A percentile compares a stretch with the other conserved stretches of the same genome.
Conservation (phyloP, 2,329 filamentous ascomycete genomes). For the Colletotrichum agaves region DNA sequence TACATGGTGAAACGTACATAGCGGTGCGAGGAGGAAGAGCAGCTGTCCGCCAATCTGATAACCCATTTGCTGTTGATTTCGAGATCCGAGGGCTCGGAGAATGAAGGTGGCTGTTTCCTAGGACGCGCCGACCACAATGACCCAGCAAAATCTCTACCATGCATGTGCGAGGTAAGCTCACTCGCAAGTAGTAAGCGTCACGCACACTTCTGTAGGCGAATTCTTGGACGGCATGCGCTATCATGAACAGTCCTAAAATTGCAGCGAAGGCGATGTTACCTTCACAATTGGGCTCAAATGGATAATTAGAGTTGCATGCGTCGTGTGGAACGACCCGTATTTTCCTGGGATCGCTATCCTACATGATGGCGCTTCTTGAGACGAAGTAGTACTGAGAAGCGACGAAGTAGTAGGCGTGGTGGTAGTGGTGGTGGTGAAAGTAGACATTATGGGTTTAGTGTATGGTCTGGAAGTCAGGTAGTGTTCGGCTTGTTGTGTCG, state of each 20-base stretch:
- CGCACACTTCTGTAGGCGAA: slow-evolving; percentile 46
- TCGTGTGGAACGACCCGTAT: slow-evolving; percentile 46
- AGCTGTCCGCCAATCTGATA: slow-evolving; percentile 47
- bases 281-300: slow-evolving; percentile 47
- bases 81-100: slow-evolving; percentile 49
- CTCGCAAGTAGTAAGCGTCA: no score
- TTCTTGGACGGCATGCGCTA: slow-evolving; percentile 44
- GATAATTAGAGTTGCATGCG: slow-evolving; percentile 48
- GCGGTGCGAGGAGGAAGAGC: slow-evolving; percentile 54
- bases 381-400: slow-evolving; percentile 10
- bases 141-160: slow-evolving; percentile 49
- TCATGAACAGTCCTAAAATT: slow-evolving; percentile 45
- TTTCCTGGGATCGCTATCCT: slow-evolving; percentile 47
- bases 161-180: accelerated
- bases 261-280: slow-evolving; percentile 48
- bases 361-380: slow-evolving; percentile 38
- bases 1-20: slow-evolving; percentile 45
- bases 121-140: slow-evolving; percentile 51
- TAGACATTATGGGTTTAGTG: neutral
- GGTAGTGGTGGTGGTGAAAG: neutral
- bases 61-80: slow-evolving; percentile 50
- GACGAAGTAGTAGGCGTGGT: neutral
- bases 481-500: slow-evolving; percentile 1
- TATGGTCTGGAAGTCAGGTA: neutral
- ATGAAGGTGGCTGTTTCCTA: slow-evolving; percentile 55